Evolutionary conservation across 768 basidiomycete genomes (phyloP).

Genomic region (Macrocybe gigantea): DNA sequence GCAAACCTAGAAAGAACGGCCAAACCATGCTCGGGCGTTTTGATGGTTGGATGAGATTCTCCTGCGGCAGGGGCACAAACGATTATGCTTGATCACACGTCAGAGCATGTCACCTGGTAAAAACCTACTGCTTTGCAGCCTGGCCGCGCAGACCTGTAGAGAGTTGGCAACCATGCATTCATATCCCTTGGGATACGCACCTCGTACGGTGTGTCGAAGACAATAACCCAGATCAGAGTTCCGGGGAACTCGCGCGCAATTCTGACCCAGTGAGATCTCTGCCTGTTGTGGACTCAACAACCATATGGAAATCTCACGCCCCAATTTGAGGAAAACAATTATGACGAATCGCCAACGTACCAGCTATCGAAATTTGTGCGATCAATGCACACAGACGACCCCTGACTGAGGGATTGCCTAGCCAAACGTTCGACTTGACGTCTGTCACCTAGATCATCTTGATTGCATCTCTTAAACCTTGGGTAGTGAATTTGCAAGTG

Average conservation of each 20-base stretch:
- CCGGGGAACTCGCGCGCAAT: slow-evolving; percentile 65
- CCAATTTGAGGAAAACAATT: slow-evolving; percentile 6
- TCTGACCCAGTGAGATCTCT: slow-evolving; percentile 67
- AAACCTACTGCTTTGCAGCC: neutral
- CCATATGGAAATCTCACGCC: neutral
- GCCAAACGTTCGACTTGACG: slow-evolving; percentile 59
- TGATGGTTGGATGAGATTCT: slow-evolving; percentile 73
- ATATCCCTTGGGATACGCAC: slow-evolving; percentile 31
- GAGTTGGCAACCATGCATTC: neutral
- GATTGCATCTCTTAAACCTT: slow-evolving; percentile 64
- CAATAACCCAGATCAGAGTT: slow-evolving; percentile 64
- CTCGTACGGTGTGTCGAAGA: slow-evolving; percentile 73
- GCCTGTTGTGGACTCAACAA: slow-evolving; percentile 31
- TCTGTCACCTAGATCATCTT: slow-evolving; percentile 73
- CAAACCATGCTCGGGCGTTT: slow-evolving; percentile 48
- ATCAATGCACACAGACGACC: slow-evolving; percentile 75
- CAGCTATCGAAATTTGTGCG: slow-evolving; percentile 67
- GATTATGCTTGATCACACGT: slow-evolving; percentile 1
- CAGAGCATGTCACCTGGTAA: neutral
- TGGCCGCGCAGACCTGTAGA: neutral
- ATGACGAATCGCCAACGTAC: slow-evolving; percentile 33
- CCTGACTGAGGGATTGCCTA: slow-evolving; percentile 41
- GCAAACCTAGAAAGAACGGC: slow-evolving; percentile 62
- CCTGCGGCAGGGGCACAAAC: slow-evolving; percentile 33
- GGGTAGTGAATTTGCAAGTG: slow-evolving; percentile 60